Evolutionary conservation across 495 filamentous ascomycete species (phyloP), one percentile per base, ranked within the genome.

Genomic region (Xylaria nigripes): DNA sequence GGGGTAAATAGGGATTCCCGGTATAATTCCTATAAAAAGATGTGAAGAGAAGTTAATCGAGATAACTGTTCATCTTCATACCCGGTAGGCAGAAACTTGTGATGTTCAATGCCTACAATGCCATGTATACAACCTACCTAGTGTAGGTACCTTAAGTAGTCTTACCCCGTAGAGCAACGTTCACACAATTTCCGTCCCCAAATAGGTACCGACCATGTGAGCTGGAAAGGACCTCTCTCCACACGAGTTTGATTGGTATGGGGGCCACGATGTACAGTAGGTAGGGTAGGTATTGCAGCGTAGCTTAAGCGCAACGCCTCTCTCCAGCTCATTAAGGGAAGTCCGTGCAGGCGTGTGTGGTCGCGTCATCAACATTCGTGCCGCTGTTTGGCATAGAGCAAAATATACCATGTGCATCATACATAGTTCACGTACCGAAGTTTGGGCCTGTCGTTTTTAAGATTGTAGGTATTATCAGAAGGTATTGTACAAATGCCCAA

Each of bases 361-460:
- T 47, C 51, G 51, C 44, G 51, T 54, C 44, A 15, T 48, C 32
- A 36, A 38, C 44, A 36, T n/a, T n/a, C n/a, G n/a, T n/a, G 48
- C 51, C 23, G 27, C 34, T 54, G 44, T 48, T 40, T 29, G 51
- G n/a, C 23, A 46, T 48, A 40, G 16, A 18, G 36, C 36, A 16
- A 27, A 54, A 48, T 15, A 29, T 6, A 2, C 32, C 15, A 36
- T 36, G 32, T 36, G 32, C 32, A 36, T 36, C 32, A 36, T 29
- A 36, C n/a, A 46, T 13, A 25, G 24, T 40, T 32, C 24, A 13
- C 44, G 44, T 48, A 44, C 32, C 45, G 10, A 42, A 45, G 36
- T 40, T 40, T 40, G 15, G 12, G 15, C 9, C n/a, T 19, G 12
- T 40, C n/a, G 15, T 40, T 40, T 36, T n/a, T 40, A 18, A 36